Percentiles rank a stretch among this genome's conserved stretches.
These are phyloP conservation scores for Lolium perenne DNA, from an alignment of 176 grass and related monocot genomes.

Conservation along the genomic window DNA sequence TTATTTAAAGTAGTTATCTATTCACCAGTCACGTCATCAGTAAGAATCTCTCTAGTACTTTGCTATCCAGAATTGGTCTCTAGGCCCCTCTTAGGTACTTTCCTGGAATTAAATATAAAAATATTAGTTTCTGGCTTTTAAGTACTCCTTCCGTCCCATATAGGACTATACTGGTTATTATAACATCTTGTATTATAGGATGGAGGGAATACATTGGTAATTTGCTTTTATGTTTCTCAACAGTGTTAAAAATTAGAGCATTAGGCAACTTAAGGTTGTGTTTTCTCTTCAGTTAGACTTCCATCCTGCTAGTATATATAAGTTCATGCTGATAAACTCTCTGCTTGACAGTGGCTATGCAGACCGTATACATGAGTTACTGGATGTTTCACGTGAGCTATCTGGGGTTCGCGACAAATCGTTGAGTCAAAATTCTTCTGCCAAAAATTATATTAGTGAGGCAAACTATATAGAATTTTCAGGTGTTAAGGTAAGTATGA, in stretches of 20 bases:
- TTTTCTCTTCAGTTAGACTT: slow-evolving; percentile 6
- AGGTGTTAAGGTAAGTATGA: slow-evolving; percentile 77
- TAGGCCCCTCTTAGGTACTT: neutral
- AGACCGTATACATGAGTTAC: slow-evolving; percentile 88
- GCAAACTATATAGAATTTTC: slow-evolving; percentile 97
- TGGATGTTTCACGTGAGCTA: slow-evolving; percentile 82
- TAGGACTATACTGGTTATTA: no score
- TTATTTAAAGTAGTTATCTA: slow-evolving; percentile 12
- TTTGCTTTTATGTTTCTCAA: slow-evolving; percentile 7
- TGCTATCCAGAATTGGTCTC: neutral
- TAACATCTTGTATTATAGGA: no score
- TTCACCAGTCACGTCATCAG: slow-evolving; percentile 6
- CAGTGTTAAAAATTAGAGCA: neutral
- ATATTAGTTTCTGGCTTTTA: neutral
- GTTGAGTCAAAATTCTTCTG: slow-evolving; percentile 49
- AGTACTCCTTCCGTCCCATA: neutral
- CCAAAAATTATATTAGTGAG: slow-evolving; percentile 81
- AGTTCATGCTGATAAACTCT: slow-evolving; percentile 37
- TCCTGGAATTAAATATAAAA: neutral
- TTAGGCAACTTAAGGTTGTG: slow-evolving; percentile 26
- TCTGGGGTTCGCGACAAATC: slow-evolving; percentile 57
- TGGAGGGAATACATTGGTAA: slow-evolving; percentile 12
- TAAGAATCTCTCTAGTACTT: neutral
- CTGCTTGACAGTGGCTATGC: slow-evolving; percentile 80
- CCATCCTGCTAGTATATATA: slow-evolving; percentile 16